Evolutionary conservation across 371 early-diverging fungal species (phyloP), one percentile per base, ranked within the genome.

Genomic region (Dinochytrium kinnereticum): DNA sequence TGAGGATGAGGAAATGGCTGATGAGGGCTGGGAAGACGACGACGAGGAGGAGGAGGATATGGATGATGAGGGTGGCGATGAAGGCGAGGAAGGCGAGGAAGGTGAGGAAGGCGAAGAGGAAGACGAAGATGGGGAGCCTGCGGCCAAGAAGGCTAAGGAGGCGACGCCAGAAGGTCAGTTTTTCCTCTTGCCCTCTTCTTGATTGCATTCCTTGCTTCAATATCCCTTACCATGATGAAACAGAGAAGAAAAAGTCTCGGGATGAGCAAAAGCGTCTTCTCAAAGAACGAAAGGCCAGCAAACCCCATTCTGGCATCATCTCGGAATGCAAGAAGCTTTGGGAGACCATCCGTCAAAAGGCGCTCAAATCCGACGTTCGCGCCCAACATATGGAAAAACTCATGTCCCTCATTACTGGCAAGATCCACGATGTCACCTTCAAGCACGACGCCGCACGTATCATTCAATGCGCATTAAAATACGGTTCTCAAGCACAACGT

Each of bases 381-480:
- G 81, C 82, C 37, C 70, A 75, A 38, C 81, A 90, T 50, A 92
- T 97, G 92, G 83, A 80, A 28, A 81, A 91, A 65, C 90, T 96
- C 81, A 93, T 97, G 94, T 82, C 64, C 7, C 75, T 94, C 44
- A 88, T 96, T 70, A 85, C 85, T 21, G 97, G 97, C 71, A 89
- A 90, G 73, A 91, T 95, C 64, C 88, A 91, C 77, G 96, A 95
- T 68, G 81, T 96, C 51, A 91, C 94, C 80, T 95, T 96, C 86
- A 96, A 96, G 83, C 97, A 96, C 87, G 98, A 98, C 78, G 92
- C 95, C 64, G 91, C 92, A n/a, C 91, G 98, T 76, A 90, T 97
- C 34, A 88, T 98, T 66, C 97, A 98, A 80, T 91, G 94, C 26
- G 91, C 92, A 75, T 80, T 98, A 26, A 97, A 98, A 82, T 87